phyloP scores from a whole-genome alignment of 2,329 filamentous ascomycete species.

The Clonostachys rhizophaga region DNA sequence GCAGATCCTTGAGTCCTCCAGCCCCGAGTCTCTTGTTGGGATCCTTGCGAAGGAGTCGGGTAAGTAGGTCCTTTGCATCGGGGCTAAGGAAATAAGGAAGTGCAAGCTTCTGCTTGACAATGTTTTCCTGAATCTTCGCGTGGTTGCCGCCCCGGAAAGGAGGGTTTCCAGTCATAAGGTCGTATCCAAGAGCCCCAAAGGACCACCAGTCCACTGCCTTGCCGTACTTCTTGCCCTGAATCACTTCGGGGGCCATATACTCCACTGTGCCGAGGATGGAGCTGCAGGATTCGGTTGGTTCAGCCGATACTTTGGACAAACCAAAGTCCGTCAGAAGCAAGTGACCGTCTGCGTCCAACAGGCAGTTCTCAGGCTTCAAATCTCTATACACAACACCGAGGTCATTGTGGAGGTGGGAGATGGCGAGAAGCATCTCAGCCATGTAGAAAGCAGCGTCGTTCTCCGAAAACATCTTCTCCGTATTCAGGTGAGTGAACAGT shows the following conservation, averaged over 20 bases:
- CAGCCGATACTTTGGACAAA: slow-evolving; percentile 86
- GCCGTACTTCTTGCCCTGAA: slow-evolving; percentile 83
- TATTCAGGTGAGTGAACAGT: slow-evolving; percentile 89
- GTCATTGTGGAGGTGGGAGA: slow-evolving; percentile 87
- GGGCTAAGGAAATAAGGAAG: slow-evolving; percentile 87
- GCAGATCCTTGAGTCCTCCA: slow-evolving; percentile 84
- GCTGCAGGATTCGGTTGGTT: slow-evolving; percentile 63
- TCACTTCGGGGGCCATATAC: slow-evolving; percentile 98
- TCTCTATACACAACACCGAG: slow-evolving; percentile 96
- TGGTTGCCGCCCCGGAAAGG: slow-evolving; percentile 90
- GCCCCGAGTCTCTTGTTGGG: slow-evolving; percentile 84
- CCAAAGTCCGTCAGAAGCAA: slow-evolving; percentile 95
- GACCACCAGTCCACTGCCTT: slow-evolving; percentile 99
- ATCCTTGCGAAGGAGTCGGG: slow-evolving; percentile 85
- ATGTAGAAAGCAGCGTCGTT: slow-evolving; percentile 92
- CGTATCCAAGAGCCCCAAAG: slow-evolving; percentile 85
- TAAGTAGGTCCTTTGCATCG: slow-evolving; percentile 92
- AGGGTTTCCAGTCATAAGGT: slow-evolving; percentile 86
- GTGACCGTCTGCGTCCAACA: slow-evolving; percentile 87
- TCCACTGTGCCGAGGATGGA: slow-evolving; percentile 93
- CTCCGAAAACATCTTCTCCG: slow-evolving; percentile 94
- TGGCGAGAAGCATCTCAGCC: slow-evolving; percentile 93
- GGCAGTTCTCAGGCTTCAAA: slow-evolving; percentile 95
- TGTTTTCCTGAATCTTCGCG: slow-evolving; percentile 93
- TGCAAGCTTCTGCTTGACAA: slow-evolving; percentile 84